Conservation (phyloP, 805 yeast genomes). For the Cyberlindnera mycetangii region DNA sequence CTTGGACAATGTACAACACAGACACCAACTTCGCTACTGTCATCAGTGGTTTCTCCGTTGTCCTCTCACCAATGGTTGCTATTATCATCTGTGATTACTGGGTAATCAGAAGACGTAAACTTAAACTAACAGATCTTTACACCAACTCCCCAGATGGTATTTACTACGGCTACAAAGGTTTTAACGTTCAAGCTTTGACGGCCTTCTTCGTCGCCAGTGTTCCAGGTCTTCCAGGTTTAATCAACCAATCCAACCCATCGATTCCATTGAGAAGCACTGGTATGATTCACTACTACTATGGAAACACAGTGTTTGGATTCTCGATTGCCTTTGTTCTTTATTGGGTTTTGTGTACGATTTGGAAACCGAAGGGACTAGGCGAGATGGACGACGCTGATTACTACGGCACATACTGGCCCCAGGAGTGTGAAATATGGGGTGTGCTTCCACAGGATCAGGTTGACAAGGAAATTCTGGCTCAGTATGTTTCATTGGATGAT, state of each 20-base stretch:
- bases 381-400: slow-evolving; percentile 15
- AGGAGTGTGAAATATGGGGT: slow-evolving; percentile 13
- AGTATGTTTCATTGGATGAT: slow-evolving; percentile 5
- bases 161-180: slow-evolving; percentile 38
- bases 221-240: slow-evolving; percentile 50
- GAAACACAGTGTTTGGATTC: slow-evolving; percentile 43
- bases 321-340: slow-evolving; percentile 37
- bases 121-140: slow-evolving; percentile 32
- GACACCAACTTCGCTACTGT: slow-evolving; percentile 32
- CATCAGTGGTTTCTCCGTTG: slow-evolving; percentile 35
- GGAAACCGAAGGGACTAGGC: slow-evolving; percentile 11
- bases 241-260: slow-evolving; percentile 31
- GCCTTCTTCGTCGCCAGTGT: slow-evolving; percentile 40
- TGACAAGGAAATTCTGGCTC: slow-evolving; percentile 7
- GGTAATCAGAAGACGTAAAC: slow-evolving; percentile 32
- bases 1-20: slow-evolving; percentile 36
- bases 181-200: slow-evolving; percentile 40
- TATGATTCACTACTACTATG: slow-evolving; percentile 40
- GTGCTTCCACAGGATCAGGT: slow-evolving; percentile 12
- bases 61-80: slow-evolving; percentile 35
- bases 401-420: slow-evolving; percentile 11
- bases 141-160: slow-evolving; percentile 31
- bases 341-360: slow-evolving; percentile 23
- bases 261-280: slow-evolving; percentile 30
- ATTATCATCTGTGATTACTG: slow-evolving; percentile 39